Evolutionary conservation across 345 rosid species (phyloP).

Genomic region (Angophora floribunda): DNA sequence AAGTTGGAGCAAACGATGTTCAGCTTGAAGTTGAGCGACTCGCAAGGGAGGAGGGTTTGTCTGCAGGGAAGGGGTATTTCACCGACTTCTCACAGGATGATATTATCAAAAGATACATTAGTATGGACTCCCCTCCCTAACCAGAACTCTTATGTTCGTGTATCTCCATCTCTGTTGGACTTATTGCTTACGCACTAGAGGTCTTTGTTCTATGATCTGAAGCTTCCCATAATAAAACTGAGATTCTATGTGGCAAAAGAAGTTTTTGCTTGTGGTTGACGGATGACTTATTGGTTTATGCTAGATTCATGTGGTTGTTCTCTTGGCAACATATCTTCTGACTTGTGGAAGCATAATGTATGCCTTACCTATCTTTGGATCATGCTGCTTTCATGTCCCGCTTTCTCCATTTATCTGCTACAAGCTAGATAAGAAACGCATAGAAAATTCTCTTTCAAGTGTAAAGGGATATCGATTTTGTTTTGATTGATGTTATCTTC

Average conservation of each 20-base stretch:
- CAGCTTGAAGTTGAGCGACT: conserved; percentile 65
- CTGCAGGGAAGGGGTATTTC: conserved; percentile 72
- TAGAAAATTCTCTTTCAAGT: neutral
- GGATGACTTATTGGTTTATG: neutral
- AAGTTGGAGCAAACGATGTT: conserved; percentile 64
- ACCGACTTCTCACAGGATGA: conserved; percentile 62
- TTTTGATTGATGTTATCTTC: neutral
- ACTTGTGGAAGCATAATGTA: neutral
- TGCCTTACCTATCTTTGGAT: neutral
- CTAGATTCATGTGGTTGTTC: neutral
- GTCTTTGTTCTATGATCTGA: neutral
- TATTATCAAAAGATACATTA: conserved; percentile 39
- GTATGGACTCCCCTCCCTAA: neutral
- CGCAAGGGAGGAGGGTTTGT: conserved; percentile 44
- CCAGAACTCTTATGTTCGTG: neutral
- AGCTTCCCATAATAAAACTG: neutral
- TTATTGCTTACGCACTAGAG: neutral
- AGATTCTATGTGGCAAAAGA: neutral
- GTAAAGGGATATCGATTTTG: neutral
- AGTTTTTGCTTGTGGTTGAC: neutral
- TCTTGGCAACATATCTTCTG: neutral
- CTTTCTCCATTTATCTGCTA: neutral
- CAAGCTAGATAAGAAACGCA: neutral
- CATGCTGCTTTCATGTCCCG: neutral
- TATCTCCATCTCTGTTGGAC: neutral